Evolutionary conservation across 805 yeast species (phyloP), one percentile per base, ranked within the genome.

Genomic region (Jamesozyma lodderae): DNA sequence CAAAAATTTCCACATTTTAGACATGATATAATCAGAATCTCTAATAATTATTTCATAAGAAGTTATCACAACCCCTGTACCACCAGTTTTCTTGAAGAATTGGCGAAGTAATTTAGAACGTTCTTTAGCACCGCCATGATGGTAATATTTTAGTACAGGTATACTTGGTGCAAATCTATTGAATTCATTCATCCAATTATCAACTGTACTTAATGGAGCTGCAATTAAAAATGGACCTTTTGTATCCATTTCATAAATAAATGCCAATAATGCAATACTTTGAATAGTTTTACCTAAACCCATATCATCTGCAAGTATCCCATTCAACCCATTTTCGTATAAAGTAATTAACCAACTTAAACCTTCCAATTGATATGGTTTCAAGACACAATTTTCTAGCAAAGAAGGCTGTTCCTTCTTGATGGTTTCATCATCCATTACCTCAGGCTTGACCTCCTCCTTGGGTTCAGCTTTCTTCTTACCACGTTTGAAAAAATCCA

Each of bases 281-380:
- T 92, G 95, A 6, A 90, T 60, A 0, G 98, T 92, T 56, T 90
- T 90, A 1, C 98, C 98, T 19, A 90, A 65, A 0, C 97, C 97
- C 98, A 90, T 90, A 59, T 90, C 97, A 62, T 92, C 97, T 0
- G 97, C 97, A 16, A 92, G 64, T 25, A 92, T 88, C 2, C 97
- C 98, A 58, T 90, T 90, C 21, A 90, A 66, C 0, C 97, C 98
- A 59, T 90, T 92, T 54, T 88, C 94, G 57, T 82, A 92, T 19
- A 90, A 62, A 0, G 95, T 81, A 11, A 80, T 72, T 30, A 92
- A 63, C 97, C 97, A 90, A 46, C 85, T 87, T 40, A 90, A 70
- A 1, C 97, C 98, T 40, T 82, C 87, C 15, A 85, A 58, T 60
- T 90, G 98, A 54, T 92, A 87, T 21, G 78, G 81, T 52, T 86